Conservation (phyloP, 192 early-diverging fungal species). For the Coemansia sp. region DNA sequence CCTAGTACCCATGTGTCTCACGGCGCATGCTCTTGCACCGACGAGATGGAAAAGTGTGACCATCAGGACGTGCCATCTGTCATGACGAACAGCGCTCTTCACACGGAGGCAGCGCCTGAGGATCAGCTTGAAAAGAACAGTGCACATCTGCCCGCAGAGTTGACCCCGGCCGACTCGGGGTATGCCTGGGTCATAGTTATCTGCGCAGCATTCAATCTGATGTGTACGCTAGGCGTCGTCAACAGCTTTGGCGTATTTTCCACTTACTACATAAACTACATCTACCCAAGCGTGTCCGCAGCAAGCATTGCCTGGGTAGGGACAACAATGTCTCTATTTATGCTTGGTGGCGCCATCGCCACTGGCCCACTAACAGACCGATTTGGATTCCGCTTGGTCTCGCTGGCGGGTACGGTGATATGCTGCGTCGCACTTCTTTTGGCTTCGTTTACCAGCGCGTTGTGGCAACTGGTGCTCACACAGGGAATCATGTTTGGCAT, state of each 20-base stretch:
- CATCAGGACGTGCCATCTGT: not conserved
- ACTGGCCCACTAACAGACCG: constrained; percentile 41
- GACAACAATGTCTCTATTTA: constrained; percentile 34
- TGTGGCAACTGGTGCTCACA: constrained; percentile 72
- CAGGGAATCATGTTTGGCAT: constrained; percentile 76
- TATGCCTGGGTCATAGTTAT: constrained; percentile 50
- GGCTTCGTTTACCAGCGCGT: constrained; percentile 34
- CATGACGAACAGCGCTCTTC: not conserved
- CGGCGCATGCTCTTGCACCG: not conserved
- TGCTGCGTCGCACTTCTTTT: constrained; percentile 28
- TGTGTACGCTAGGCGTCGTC: constrained; percentile 39
- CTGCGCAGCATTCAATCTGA: constrained; percentile 30
- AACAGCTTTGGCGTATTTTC: constrained; percentile 51
- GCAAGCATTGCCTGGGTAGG: constrained; percentile 47
- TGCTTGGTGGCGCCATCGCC: constrained; percentile 35
- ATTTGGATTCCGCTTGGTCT: constrained; percentile 32
- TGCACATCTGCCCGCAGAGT: not conserved
- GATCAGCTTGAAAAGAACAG: not conserved
- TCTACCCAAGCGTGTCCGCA: constrained; percentile 27
- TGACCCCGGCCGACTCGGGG: constrained; percentile 17
- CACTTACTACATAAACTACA: constrained; percentile 45
- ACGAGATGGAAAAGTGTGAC: not conserved
- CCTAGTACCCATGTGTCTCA: not conserved
- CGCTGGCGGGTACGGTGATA: constrained; percentile 25
- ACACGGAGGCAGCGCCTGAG: no score